Conservation (phyloP, 2,329 filamentous ascomycete genomes). For the Penicillium expansum region DNA sequence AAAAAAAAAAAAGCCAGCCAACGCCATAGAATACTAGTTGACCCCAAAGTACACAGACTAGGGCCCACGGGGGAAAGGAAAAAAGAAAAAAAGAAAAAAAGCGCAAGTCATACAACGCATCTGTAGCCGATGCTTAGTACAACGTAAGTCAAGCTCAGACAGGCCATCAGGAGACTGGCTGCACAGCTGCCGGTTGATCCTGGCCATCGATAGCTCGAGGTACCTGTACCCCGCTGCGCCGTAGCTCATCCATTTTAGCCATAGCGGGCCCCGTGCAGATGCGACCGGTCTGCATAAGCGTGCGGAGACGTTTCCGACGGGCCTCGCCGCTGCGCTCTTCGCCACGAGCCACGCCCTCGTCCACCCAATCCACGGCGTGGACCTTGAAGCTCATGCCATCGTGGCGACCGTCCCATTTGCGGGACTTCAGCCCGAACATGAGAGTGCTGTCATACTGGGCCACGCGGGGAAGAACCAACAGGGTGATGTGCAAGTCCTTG, state of each 20-base stretch:
- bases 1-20: slow-evolving; percentile 4
- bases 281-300: slow-evolving; percentile 42
- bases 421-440: slow-evolving; percentile 76
- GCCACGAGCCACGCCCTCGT: slow-evolving; percentile 58
- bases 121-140: not conserved
- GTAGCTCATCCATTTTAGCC: slow-evolving; percentile 37
- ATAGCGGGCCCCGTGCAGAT: slow-evolving; percentile 42
- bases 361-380: slow-evolving; percentile 77
- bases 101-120: not conserved
- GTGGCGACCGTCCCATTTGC: slow-evolving; percentile 73
- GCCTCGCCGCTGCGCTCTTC: slow-evolving; percentile 48
- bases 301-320: slow-evolving; percentile 50
- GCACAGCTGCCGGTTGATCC: slow-evolving; percentile 29
- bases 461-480: slow-evolving; percentile 77
- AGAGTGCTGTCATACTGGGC: slow-evolving; percentile 72
- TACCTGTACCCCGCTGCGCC: slow-evolving; percentile 30
- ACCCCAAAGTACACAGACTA: not conserved
- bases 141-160: not conserved
- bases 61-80: not conserved
- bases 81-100: not conserved
- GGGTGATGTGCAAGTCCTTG: slow-evolving; percentile 80
- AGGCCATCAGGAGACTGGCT: slow-evolving; percentile 31
- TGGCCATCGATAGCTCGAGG: slow-evolving; percentile 28
- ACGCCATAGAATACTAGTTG: not conserved
- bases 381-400: slow-evolving; percentile 91